These are phyloP conservation scores for Candida xiaguanensis DNA, from an alignment of 805 yeast genomes.

Conservation along the genomic window DNA sequence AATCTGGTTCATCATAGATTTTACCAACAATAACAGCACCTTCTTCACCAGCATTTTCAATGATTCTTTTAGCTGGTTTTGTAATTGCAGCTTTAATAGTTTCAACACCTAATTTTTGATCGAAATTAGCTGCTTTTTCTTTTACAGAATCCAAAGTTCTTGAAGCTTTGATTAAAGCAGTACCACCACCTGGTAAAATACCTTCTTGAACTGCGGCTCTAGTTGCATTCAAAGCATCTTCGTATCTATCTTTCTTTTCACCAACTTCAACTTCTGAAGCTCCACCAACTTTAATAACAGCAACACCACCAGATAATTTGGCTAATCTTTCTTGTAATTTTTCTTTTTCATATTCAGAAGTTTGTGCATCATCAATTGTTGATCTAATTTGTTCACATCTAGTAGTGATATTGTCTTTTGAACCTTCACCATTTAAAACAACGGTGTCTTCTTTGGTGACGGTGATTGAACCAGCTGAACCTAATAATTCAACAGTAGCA, in stretches of 20 bases:
- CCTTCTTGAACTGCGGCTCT: slow-evolving; percentile 99
- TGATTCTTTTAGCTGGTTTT: slow-evolving; percentile 92
- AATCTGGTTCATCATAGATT: slow-evolving; percentile 63
- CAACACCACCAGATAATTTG: slow-evolving; percentile 96
- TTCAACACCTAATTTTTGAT: slow-evolving; percentile 93
- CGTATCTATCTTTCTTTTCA: slow-evolving; percentile 98
- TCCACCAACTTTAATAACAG: slow-evolving; percentile 97
- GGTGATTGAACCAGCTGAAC: slow-evolving; percentile 87
- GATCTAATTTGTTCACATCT: slow-evolving; percentile 94
- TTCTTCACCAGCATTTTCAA: slow-evolving; percentile 96
- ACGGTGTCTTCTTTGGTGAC: slow-evolving; percentile 96
- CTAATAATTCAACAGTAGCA: slow-evolving; percentile 85
- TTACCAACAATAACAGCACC: slow-evolving; percentile 96
- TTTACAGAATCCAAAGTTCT: slow-evolving; percentile 64
- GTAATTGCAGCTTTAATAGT: slow-evolving; percentile 90
- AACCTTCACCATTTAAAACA: slow-evolving; percentile 87
- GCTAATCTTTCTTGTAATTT: slow-evolving; percentile 97
- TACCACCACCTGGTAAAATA: slow-evolving; percentile 99
- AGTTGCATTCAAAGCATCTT: slow-evolving; percentile 97
- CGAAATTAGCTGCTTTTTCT: slow-evolving; percentile 74
- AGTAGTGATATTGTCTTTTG: slow-evolving; percentile 71
- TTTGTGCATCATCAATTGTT: slow-evolving; percentile 67
- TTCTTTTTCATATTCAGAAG: slow-evolving; percentile 91
- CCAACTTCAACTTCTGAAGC: slow-evolving; percentile 96
- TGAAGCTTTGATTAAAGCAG: slow-evolving; percentile 93